Evolutionary conservation across 2,329 filamentous ascomycete genomes (phyloP), one percentile per base, ranked within the genome.

Genomic region (Rhynchosporium secalis): DNA sequence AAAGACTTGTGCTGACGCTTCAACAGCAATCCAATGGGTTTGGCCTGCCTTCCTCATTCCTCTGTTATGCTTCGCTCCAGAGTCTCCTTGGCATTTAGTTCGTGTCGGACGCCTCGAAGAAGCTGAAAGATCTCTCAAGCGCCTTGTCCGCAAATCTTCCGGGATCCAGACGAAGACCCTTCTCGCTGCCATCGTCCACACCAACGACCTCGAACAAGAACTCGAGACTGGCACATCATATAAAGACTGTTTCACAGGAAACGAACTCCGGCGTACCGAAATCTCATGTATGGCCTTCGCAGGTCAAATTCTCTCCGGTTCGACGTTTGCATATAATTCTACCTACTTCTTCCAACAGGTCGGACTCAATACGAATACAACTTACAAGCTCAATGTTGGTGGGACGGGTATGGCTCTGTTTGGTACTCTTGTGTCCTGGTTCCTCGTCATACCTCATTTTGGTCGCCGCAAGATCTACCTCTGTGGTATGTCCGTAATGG

Each of bases 281-380:
- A 81, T 83, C 31, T 77, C 79, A 0, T 75, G 77, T 56, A 83
- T 85, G 69, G 82, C 84, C 4, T 87, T 86, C 74, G 79, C 81
- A 10, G 84, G 84, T 1, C 85, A 87, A 69, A 84, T 86, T 20
- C 76, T 87, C 3, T 82, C 80, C 54, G 84, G 86, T 13, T 83
- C 84, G 63, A 82, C 84, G 26, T 80, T 87, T 62, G 83, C 85
- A 58, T 84, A 84, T 63, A 88, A 86, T 64, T 84, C 82, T 2
- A 87, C 83, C 2, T 85, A 84, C 69, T 80, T 80, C 70, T 86
- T 85, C 71, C 75, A 81, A 64, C 79, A 83, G 64, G 82, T 82
- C 1, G 83, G 83, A 1, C 71, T 86, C 36, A 69, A 73, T 1
- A 75, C 78, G 0, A 73, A 75, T 31, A 72, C 75, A 2, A 75